Evolutionary conservation across 305 asterid species (phyloP).

Genomic region (Fraxinus paxiana): DNA sequence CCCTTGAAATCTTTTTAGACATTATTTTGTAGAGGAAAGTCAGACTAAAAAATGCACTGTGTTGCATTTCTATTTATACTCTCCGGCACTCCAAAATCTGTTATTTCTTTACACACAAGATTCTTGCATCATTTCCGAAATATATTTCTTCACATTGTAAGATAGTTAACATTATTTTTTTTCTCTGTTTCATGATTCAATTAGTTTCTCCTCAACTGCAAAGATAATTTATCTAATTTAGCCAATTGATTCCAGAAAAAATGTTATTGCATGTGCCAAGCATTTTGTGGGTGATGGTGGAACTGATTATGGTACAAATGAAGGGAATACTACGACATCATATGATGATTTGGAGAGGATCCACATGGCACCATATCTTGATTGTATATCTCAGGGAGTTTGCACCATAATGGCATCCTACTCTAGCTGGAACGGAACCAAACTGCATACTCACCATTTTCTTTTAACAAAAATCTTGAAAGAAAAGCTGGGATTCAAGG

Average conservation of each 20-base stretch:
- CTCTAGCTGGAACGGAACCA: conserved; percentile 73
- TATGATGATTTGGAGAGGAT: conserved; percentile 66
- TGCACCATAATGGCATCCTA: conserved; percentile 87
- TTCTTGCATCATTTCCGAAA: too few species aligned
- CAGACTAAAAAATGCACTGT: too few species aligned
- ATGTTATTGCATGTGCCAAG: conserved; percentile 79
- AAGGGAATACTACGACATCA: conserved; percentile 57
- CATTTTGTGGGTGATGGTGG: conserved; percentile 91
- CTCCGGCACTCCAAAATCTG: too few species aligned
- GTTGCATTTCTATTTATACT: too few species aligned
- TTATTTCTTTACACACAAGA: too few species aligned
- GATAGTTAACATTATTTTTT: background rate
- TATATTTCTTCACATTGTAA: background rate
- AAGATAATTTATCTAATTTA: background rate
- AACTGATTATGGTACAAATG: conserved; percentile 60
- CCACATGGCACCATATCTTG: conserved; percentile 72
- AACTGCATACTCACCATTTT: conserved; percentile 48
- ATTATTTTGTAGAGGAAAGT: too few species aligned
- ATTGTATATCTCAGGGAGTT: conserved; percentile 69
- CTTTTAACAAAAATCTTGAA: conserved; percentile 71
- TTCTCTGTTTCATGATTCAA: conserved; percentile 2
- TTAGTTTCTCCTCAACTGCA: conserved; percentile 21
- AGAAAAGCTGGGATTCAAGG: conserved; percentile 77
- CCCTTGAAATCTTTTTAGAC: too few species aligned
- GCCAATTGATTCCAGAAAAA: conserved; percentile 44